Base-by-base conservation (phyloP, 805 yeast species). In the Nematodospora valgi region DNA sequence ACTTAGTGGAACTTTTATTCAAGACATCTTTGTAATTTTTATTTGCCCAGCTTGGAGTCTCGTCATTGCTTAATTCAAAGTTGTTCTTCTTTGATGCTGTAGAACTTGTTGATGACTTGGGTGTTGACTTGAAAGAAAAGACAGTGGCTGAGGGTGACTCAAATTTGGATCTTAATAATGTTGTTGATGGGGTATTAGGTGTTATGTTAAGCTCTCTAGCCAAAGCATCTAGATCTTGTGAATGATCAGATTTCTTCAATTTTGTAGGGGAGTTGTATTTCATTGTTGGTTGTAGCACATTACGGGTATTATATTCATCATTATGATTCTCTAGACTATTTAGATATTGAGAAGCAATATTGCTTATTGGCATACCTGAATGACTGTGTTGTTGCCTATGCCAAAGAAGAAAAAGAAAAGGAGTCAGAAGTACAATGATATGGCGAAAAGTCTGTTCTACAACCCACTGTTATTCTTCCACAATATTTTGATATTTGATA, bases 101-200 rank as follows among this genome's bases (percentile, higher is more conserved):
- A 36, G 48, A 47, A 23, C 46, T 46, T 10, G 45, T 39, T 9
- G 51, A 39, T 9, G 60, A 40, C 33, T 51, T 51, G 4, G 40
- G 32, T 1, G 68, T 59, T 12, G 58, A 48, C 39, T 64, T 66
- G 48, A 67, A 67, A 4, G 68, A 57, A 2, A 68, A 59, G 4
- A 67, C 63, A 0, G 71, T 67, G 1, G 64, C 72, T 9, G 70
- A 63, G 2, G 69, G 68, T 0, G 68, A 52, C 34, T 64, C 70
- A 37, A 59, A 67, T 25, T 56, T 52, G 4, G 62, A 44, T 26
- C 63, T 48, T 11, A 63, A 45, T 14, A 60, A 40, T 58, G 15
- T 25, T 25, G 16, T 32, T 32, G 15, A 28, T 12, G 4, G 19
- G 3, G n/a, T 46, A 2, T 54, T 43, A 2, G 58, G 46, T 12